A percentile compares a stretch with the other conserved stretches of the same genome.
Conservation (phyloP, 202 grass and related monocot species). For the Hordeum pubiflorum region DNA sequence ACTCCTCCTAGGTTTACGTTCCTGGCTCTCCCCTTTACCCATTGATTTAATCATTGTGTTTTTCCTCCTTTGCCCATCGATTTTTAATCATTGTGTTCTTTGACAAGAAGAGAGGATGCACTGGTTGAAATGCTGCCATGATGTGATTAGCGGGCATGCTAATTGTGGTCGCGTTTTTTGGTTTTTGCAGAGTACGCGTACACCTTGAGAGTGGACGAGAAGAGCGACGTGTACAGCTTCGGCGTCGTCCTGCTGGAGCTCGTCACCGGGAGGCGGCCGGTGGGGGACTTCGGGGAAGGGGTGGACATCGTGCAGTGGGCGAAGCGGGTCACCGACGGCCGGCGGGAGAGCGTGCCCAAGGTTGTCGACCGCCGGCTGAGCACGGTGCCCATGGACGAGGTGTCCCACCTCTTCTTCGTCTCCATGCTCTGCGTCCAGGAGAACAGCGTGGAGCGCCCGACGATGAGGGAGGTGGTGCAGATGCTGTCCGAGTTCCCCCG, state of each 20-base stretch:
- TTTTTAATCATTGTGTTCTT: not conserved
- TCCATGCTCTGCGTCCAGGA: constrained; percentile 87
- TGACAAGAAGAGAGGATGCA: not conserved
- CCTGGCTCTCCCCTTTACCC: not conserved
- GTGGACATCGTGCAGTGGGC: constrained; percentile 94
- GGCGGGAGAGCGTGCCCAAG: constrained; percentile 33
- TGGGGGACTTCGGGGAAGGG: constrained; percentile 75
- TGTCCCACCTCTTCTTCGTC: constrained; percentile 77
- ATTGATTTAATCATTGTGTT: not conserved
- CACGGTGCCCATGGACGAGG: constrained; percentile 47
- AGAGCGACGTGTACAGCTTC: constrained; percentile 89
- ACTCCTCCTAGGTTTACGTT: not conserved
- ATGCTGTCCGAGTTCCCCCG: constrained; percentile 69
- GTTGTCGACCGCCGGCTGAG: constrained; percentile 48
- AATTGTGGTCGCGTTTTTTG: not conserved
- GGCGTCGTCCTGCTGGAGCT: constrained; percentile 83
- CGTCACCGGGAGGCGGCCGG: constrained; percentile 54
- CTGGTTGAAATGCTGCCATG: not conserved
- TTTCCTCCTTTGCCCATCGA: not conserved
- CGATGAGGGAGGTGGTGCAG: constrained; percentile 90
- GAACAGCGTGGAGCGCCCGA: constrained; percentile 78
- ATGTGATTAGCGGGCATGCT: not conserved
- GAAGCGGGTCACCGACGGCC: constrained; percentile 39
- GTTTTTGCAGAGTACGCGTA: constrained; percentile 76
- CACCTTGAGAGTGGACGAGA: constrained; percentile 77